Base-by-base conservation (phyloP, 495 filamentous ascomycete genomes). In the Penicillium macrosclerotiorum region DNA sequence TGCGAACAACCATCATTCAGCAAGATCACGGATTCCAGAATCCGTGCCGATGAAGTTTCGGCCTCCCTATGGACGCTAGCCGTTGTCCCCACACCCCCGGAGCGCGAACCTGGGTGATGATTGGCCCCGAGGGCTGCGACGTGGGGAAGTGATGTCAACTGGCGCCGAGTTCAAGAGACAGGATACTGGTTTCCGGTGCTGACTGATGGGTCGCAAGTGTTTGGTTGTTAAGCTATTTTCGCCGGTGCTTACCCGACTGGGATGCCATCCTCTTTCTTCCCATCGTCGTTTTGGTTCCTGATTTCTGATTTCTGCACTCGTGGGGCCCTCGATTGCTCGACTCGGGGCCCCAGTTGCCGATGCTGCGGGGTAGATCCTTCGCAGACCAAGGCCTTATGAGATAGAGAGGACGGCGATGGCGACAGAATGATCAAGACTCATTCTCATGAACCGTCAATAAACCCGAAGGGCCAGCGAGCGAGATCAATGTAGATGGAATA, bases 141-240 rank as follows among this genome's bases (percentile, higher is more conserved):
- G 49, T 49, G 51, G 45, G 40, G 45, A 24, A 36, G 30, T 55
- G 59, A 61, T 61, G 57, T 61, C 57, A 61, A 24, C 26, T 30
- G 37, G 33, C n/a, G 37, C 30, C 23, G 17, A 16, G 19, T 20
- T 29, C 37, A 27, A 13, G 24, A 17, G 20, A 7, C 9, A 51
- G 65, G 65, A 69, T 67, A 61, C 45, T 48, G 57, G 63, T 69
- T 69, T 67, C 65, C 65, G 65, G 41, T 17, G 40, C 31, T 52
- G 45, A 49, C 45, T 43, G 24, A 27, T 26, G 12, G 14, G 4
- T 12, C 9, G 2, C 12, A n/a, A 8, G 22, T 45, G 12, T 27
- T 34, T 31, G 31, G 40, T 18, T 24, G 2, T n/a, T n/a, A n/a
- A n/a, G n/a, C n/a, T n/a, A 37, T 23, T 37, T 9, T 24, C 36